Base-by-base conservation (phyloP, 1,139 yeast genomes). In the Pichia inconspicua region DNA sequence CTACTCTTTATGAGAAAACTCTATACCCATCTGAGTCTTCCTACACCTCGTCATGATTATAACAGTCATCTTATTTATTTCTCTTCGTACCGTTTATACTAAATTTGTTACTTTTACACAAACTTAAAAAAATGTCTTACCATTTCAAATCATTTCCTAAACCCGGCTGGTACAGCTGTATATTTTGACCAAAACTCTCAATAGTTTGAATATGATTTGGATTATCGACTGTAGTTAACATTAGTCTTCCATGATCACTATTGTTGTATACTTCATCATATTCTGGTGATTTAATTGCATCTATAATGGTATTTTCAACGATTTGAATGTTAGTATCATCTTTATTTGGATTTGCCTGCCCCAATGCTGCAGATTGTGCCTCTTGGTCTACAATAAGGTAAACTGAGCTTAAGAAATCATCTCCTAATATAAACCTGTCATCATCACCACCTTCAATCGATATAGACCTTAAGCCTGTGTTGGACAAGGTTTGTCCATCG, bases 301-400 rank as follows among this genome's bases (percentile, higher is more conserved):
- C 55, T 12, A 25, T 11, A 25, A 51, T 48, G 12, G 32, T 34
- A 31, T 35, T 34, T 19, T 28, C 38, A 30, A 52, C 48, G 3
- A 22, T 36, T 10, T 44, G 40, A 42, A 52, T 42, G 15, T 46
- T 30, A 19, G 44, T 41, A 11, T 40, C 41, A 9, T 15, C 17
- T n/a, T 36, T 30, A 2, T 38, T 14, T 2, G 17, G 32, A 28
- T 59, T 63, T 4, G 62, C 72, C 48, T 67, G 76, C 3, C 77
- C 78, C 37, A 74, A 46, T 1, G 75, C 69, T 17, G 74, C 65
- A 50, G 69, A 64, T 41, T 60, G 61, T 52, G 66, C 72, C 15
- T 74, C 78, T 51, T 73, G 61, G 56, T 74, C 74, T 51, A 66
- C 73, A 17, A 74, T 76, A 25, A 70, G 60, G 54, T 73, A 74